Evolutionary conservation across 352 stramenopile species (phyloP), one percentile per base, ranked within the genome.

Genomic region (Globisporangium lucens): DNA sequence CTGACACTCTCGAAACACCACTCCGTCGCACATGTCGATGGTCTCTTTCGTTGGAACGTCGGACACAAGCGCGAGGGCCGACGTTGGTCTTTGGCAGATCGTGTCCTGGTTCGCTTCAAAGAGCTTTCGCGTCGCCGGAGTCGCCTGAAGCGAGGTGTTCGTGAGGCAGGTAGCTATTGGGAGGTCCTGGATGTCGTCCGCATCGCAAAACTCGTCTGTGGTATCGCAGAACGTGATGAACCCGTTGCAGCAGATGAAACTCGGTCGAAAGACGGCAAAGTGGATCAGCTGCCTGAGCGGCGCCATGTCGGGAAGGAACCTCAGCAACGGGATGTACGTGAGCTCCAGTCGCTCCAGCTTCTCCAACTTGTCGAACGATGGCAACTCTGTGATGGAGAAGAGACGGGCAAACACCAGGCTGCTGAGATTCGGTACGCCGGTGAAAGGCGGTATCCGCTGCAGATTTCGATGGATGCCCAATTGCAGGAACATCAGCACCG

Each of bases 161-260:
- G 66, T 20, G 27, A 80, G 43, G 29, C 76, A 80, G 0, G 57
- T 68, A 0, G 58, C 65, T 9, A n/a, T 20, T 30, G 61, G 36
- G 2, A 69, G 17, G 6, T 6, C 5, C 2, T 61, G 35, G 1
- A 38, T 41, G 4, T 53, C 24, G 33, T 63, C 56, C 20, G 43
- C 49, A 15, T 30, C 22, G 41, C 68, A 79, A n/a, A 72, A 74
- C 24, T 63, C 59, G 47, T 79, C 69, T 2, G 64, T 64, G 13
- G 80, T 60, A 36, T 81, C 49, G 46, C 76, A 83, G 7, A 24
- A 2, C 1, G 62, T 65, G 4, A 71, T 56, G 47, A 80, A 84
- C 7, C 73, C 77, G n/a, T 84, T 76, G 60, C 76, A 83, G 35
- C 74, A 81, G 24, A 80, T 30, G n/a, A 47, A 33, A 1, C 63